A percentile compares a stretch with the other conserved stretches of the same genome.
phyloP scores from a whole-genome alignment of 768 basidiomycete genomes.

The Kwoniella shandongensis region DNA sequence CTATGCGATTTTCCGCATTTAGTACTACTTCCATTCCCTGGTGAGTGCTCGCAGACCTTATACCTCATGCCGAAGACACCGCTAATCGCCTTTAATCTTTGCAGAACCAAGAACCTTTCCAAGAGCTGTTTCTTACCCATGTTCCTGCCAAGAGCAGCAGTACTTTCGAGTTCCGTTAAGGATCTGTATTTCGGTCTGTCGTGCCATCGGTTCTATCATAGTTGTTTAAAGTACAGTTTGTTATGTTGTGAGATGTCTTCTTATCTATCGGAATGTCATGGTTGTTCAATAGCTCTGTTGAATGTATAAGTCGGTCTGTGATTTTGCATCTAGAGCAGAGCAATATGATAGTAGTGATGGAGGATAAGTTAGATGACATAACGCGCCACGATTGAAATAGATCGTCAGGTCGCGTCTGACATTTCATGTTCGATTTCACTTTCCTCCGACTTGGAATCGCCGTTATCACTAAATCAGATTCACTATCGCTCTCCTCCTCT shows the following conservation, averaged over 20 bases:
- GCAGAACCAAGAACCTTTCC: conserved; percentile 59
- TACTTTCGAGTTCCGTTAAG: conserved; percentile 81
- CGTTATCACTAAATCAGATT: background rate
- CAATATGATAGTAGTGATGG: too few relatives aligned
- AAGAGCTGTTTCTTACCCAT: conserved; percentile 79
- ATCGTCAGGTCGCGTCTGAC: background rate
- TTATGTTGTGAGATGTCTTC: background rate
- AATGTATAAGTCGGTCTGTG: too few relatives aligned
- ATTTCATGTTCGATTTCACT: background rate
- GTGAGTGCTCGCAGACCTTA: conserved; percentile 8
- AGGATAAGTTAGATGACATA: too few relatives aligned
- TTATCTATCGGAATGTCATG: background rate
- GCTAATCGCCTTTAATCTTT: conserved; percentile 9
- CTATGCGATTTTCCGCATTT: conserved; percentile 54
- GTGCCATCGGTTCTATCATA: background rate
- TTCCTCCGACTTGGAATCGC: background rate
- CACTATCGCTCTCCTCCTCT: background rate
- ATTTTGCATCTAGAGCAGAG: too few relatives aligned
- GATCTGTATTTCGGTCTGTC: background rate
- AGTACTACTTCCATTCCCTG: conserved; percentile 78
- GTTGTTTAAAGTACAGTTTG: background rate
- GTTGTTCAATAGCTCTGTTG: too few relatives aligned
- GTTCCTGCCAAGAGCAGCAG: conserved; percentile 71
- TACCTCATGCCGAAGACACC: background rate
- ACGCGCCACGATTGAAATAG: background rate